A percentile compares a stretch with the other conserved stretches of the same genome.
These are phyloP conservation scores for Cutaneotrichosporon sp. DNA, from an alignment of 1,284 basidiomycete species.

Conservation along the genomic window DNA sequence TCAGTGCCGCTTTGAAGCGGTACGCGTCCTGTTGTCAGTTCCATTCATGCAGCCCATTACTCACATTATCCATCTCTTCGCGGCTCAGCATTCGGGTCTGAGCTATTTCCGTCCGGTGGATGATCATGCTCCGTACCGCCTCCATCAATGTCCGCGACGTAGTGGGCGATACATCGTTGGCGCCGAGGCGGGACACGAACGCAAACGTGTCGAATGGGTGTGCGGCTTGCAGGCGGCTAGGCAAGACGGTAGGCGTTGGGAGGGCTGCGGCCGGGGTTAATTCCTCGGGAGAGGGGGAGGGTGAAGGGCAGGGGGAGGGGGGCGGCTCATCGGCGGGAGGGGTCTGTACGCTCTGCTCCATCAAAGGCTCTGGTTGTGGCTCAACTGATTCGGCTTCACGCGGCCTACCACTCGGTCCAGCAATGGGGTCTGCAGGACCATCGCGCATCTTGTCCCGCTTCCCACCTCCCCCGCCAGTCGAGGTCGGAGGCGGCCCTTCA, in stretches of 20 bases:
- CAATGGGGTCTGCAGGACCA: slow-evolving; percentile 12
- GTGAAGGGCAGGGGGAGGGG: neutral
- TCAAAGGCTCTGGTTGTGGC: neutral
- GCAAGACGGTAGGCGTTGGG: neutral
- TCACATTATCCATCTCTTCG: slow-evolving; percentile 87
- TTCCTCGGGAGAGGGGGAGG: no score
- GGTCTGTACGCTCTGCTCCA: neutral
- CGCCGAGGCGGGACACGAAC: slow-evolving; percentile 49
- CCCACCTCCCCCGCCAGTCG: neutral
- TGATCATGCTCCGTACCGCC: slow-evolving; percentile 74
- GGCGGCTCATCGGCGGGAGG: neutral
- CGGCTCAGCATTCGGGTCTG: slow-evolving; percentile 69
- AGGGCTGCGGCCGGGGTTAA: no score
- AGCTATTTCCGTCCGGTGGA: slow-evolving; percentile 72
- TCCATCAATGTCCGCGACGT: slow-evolving; percentile 80
- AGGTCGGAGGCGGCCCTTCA: neutral
- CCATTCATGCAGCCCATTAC: slow-evolving; percentile 42
- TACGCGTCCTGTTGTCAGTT: slow-evolving; percentile 77
- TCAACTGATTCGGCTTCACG: neutral
- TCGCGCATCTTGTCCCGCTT: neutral
- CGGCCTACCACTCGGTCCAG: slow-evolving; percentile 14
- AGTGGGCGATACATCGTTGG: slow-evolving; percentile 30
- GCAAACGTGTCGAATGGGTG: slow-evolving; percentile 54
- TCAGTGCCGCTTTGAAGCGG: slow-evolving; percentile 87
- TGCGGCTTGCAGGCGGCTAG: slow-evolving; percentile 1